Evolutionary conservation across 768 basidiomycete genomes (phyloP), one percentile per base, ranked within the genome.

Genomic region (Boletus tomentosulus): DNA sequence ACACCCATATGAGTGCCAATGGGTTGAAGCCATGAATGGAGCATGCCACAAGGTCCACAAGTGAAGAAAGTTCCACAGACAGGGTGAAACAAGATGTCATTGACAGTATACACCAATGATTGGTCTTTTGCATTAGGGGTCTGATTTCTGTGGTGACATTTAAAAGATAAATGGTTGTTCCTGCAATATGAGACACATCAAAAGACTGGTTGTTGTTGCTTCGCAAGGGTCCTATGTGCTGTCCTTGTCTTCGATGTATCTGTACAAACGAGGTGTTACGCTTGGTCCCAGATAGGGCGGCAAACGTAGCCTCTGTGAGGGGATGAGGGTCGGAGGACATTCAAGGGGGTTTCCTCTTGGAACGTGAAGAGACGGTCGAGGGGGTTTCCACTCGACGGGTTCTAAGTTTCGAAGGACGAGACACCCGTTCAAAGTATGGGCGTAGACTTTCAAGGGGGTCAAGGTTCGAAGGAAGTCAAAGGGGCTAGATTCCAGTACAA

Each of bases 181-280:
- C 85, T 85, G 50, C 19, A 43, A 12, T 54, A 19, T 19, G 53
- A 34, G 39, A 31, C 15, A 57, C 27, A 38, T 54, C 34, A 48
- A 27, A 25, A 19, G 19, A 34, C 2, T n/a, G 35, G 31, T 22
- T 25, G 27, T 24, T 11, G n/a, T 43, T n/a, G 25, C 37, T 6
- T 38, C 11, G 7, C 16, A 22, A 37, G 16, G 67, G 78, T n/a
- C 70, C 69, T 59, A 89, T 87, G 76, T 70, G 57, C 77, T 71
- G 57, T 93, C 86, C 65, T 92, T 92, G 8, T 93, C 90, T 62
- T 93, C 91, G 19, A 92, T 83, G 56, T 91, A 90, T 81, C 89
- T 92, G 42, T 52, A 19, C 34, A 24, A 56, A 50, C 33, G 35
- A 16, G 34, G 34, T 51, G 16, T n/a, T n/a, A n/a, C n/a, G n/a